phyloP scores from a whole-genome alignment of 768 basidiomycete genomes.

The Termitomyces bulborhizus region DNA sequence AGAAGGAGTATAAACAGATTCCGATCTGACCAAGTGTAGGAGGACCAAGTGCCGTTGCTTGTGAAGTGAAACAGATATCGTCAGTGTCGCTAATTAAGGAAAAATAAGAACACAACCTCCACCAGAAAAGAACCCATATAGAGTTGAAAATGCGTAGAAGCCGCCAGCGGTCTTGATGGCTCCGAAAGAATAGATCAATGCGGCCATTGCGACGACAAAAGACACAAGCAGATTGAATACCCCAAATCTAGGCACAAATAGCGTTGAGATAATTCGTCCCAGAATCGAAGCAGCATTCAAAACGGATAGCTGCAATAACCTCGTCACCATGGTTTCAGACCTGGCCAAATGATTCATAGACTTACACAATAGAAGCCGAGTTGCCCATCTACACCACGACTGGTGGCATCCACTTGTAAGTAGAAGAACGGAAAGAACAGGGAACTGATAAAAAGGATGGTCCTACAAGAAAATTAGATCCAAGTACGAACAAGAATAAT shows the following conservation, averaged over 20 bases:
- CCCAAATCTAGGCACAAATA: background rate
- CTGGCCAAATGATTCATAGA: background rate
- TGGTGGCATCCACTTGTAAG: constrained; percentile 40
- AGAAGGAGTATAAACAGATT: background rate
- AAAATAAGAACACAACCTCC: background rate
- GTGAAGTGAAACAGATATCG: background rate
- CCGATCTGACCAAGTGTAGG: background rate
- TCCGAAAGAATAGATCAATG: background rate
- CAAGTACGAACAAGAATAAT: too few relatives aligned
- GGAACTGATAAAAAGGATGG: constrained; percentile 24
- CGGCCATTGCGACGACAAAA: background rate
- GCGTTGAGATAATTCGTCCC: background rate
- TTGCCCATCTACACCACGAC: constrained; percentile 29
- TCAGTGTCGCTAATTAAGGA: background rate
- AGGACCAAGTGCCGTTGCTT: background rate
- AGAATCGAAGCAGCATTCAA: background rate
- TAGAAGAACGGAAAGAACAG: constrained; percentile 44
- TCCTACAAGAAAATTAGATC: constrained; percentile 14
- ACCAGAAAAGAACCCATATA: constrained; percentile 3
- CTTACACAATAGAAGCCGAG: constrained; percentile 47
- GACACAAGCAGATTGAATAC: background rate
- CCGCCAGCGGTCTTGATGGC: background rate
- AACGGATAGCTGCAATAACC: background rate
- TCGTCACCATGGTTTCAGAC: background rate
- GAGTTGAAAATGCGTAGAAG: background rate